Evolutionary conservation across 371 early-diverging fungal species (phyloP).

Genomic region (Mortierella polycephala): DNA sequence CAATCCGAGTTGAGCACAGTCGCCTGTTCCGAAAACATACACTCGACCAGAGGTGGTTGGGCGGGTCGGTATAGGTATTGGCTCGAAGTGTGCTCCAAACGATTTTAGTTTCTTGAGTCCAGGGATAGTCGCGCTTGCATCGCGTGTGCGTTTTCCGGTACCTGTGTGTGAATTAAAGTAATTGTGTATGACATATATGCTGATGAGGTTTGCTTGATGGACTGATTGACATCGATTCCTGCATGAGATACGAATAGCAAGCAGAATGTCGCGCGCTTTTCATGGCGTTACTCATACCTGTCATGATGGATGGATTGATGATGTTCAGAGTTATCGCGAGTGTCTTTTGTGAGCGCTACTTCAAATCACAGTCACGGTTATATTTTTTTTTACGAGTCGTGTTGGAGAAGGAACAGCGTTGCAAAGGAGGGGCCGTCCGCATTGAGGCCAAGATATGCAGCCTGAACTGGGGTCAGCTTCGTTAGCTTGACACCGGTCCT

Average conservation of each 20-base stretch:
- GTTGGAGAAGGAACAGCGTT: too few species aligned
- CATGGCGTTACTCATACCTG: too few species aligned
- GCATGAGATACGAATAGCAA: too few species aligned
- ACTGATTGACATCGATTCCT: too few species aligned
- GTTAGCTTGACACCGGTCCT: constrained; percentile 96
- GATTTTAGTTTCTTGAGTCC: constrained; percentile 33
- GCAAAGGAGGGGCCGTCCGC: constrained; percentile 94
- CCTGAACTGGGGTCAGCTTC: constrained; percentile 75
- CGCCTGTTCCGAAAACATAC: constrained; percentile 94
- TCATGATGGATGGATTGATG: too few species aligned
- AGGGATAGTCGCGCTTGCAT: constrained; percentile 9
- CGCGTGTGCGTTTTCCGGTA: constrained; percentile 19
- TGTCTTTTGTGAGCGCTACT: too few species aligned
- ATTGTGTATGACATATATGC: too few species aligned
- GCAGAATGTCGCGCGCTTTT: too few species aligned
- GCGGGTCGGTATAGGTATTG: constrained; percentile 14
- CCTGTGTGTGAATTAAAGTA: background rate
- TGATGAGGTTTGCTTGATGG: too few species aligned
- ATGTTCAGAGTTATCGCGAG: too few species aligned
- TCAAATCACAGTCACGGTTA: too few species aligned
- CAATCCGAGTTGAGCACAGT: constrained; percentile 97
- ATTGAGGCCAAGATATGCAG: constrained; percentile 89
- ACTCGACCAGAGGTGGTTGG: constrained; percentile 67
- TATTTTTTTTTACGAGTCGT: too few species aligned
- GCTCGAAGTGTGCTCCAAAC: background rate